Evolutionary conservation across 1,284 basidiomycete species (phyloP), one percentile per base, ranked within the genome.

Genomic region (Ustilago trichophora): DNA sequence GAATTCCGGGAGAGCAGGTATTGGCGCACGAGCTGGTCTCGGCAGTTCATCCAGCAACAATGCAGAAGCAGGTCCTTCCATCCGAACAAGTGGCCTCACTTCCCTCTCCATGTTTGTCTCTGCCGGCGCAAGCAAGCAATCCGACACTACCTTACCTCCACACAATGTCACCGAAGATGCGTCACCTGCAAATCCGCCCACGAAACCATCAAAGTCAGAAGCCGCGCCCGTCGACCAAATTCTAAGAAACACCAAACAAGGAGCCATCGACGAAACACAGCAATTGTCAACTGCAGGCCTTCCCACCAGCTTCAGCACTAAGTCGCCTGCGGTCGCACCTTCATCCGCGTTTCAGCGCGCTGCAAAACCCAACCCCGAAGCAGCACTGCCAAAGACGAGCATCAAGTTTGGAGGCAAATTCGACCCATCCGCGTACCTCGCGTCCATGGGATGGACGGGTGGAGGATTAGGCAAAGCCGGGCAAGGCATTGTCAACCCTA

Each of bases 391-490:
- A 1, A 24, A 21, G 15, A 64, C 62, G 3, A 49, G 15, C 47
- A 76, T 72, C 48, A 66, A 66, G 16, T 68, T 76, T 38, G 71
- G 69, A 6, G 51, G 63, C 29, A 69, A 70, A 18, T 81, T 81
- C 48, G 76, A 80, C 36, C 73, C 78, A 0, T 69, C 73, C 5
- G 75, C 72, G 3, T 77, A 77, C 53, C 67, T 81, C 31, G 62
- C 67, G 3, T 63, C 71, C 25, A 80, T 81, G 77, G 79, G 79
- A 27, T 81, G 79, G 79, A 72, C 75, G 0, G 79, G 79, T n/a
- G 78, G 76, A 9, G 79, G 79, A 12, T 58, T 81, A 11, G 79
- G 79, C 10, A 75, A 68, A 27, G 38, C 72, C 8, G 79, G 79
- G 3, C 64, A 78, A 32, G 79, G 79, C 8, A 81, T 81, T 19